Evolutionary conservation across 208 protist genomes (phyloP).

Genomic region (Leishmania braziliensis): DNA sequence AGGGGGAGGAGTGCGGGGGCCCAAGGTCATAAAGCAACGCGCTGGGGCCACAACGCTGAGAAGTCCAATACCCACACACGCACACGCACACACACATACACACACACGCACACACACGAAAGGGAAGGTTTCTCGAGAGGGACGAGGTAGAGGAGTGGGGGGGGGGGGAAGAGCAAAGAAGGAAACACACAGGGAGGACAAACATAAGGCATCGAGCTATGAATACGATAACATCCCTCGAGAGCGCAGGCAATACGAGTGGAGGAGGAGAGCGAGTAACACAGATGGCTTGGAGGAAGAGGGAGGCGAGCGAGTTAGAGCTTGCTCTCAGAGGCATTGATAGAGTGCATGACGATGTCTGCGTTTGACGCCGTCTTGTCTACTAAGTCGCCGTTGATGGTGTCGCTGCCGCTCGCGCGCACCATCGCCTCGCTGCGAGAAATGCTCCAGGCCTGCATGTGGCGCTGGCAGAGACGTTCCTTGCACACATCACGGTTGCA

Average conservation of each 20-base stretch:
- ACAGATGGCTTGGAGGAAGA: neutral
- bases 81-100: neutral
- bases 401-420: constrained; percentile 68
- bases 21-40: neutral
- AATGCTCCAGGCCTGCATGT: constrained; percentile 78
- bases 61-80: neutral
- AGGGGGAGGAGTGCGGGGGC: neutral
- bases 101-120: neutral
- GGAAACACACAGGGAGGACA: neutral
- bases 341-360: constrained; percentile 58
- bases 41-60: neutral
- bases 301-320: constrained; percentile 6
- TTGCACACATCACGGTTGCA: constrained; percentile 47
- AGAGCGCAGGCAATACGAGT: neutral
- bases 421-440: constrained; percentile 48
- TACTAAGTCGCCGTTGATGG: constrained; percentile 69
- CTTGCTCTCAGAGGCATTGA: constrained; percentile 32
- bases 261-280: constrained; percentile 6
- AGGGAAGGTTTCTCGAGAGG: neutral
- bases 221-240: neutral
- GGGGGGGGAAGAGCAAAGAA: neutral
- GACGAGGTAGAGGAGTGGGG: too few relatives aligned
- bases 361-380: constrained; percentile 60
- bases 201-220: neutral
- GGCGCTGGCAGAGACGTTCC: constrained; percentile 56